These are phyloP conservation scores for Metschnikowia henanensis DNA, from an alignment of 805 yeast genomes.

Conservation along the genomic window DNA sequence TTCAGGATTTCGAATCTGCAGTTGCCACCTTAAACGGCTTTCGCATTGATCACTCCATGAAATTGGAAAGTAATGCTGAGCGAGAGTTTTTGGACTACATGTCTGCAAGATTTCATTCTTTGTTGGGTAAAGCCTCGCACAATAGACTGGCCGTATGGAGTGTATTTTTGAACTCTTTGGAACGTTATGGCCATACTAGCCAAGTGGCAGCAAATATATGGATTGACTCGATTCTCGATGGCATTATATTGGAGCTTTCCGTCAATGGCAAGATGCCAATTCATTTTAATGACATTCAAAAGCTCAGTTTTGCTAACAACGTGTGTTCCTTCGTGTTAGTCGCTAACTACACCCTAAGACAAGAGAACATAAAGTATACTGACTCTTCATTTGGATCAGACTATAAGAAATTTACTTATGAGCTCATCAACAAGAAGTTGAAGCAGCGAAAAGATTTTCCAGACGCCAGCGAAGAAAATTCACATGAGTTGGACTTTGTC, in stretches of 20 bases:
- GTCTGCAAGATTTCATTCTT: slow-evolving; percentile 32
- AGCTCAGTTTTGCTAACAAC: slow-evolving; percentile 25
- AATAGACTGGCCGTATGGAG: slow-evolving; percentile 25
- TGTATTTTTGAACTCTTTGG: slow-evolving; percentile 25
- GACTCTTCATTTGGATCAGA: slow-evolving; percentile 25
- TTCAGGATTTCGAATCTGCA: slow-evolving; percentile 25
- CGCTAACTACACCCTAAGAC: slow-evolving; percentile 27
- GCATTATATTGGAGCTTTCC: slow-evolving; percentile 21
- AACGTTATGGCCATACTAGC: slow-evolving; percentile 21
- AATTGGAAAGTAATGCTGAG: slow-evolving; percentile 6
- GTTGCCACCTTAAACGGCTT: slow-evolving; percentile 16
- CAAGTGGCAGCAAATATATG: slow-evolving; percentile 37
- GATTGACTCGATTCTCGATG: slow-evolving; percentile 29
- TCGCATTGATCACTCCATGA: slow-evolving; percentile 4
- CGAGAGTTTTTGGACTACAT: slow-evolving; percentile 32
- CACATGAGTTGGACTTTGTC: slow-evolving; percentile 26
- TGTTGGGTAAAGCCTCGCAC: slow-evolving; percentile 27
- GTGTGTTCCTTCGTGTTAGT: slow-evolving; percentile 25
- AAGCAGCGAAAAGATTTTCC: slow-evolving; percentile 27
- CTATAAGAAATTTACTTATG: slow-evolving; percentile 25
- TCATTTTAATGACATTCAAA: slow-evolving; percentile 18
- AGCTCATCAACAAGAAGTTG: slow-evolving; percentile 17
- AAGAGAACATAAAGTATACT: slow-evolving; percentile 19
- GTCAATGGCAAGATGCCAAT: slow-evolving; percentile 18
- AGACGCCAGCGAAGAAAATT: slow-evolving; percentile 24